Evolutionary conservation across 1,284 basidiomycete species (phyloP), one percentile per base, ranked within the genome.

Genomic region (Moniliophthora roreri): DNA sequence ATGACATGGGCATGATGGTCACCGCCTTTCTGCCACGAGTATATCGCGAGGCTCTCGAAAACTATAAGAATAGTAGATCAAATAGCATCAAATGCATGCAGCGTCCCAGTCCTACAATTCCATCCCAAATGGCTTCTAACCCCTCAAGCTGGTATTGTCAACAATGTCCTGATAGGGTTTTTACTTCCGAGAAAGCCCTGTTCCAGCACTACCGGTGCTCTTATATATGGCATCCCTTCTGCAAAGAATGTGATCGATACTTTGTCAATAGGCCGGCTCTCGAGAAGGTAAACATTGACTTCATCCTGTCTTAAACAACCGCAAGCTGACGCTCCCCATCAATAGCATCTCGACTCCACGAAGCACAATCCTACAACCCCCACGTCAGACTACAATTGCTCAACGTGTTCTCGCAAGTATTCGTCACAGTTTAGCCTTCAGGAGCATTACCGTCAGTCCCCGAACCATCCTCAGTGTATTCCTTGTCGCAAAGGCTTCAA

Each of bases 401-500:
- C 44, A 24, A 24, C 24, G n/a, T 46, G 44, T 32, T 28, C 26
- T 16, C 24, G 26, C 24, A 28, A 46, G 21, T 15, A 15, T 7
- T 46, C 21, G 44, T n/a, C n/a, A n/a, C n/a, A n/a, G n/a, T n/a
- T n/a, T 46, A 28, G 24, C n/a, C 44, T 46, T 24, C 24, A 46
- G 5, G 44, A 46, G 28, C 44, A 46, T 32, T 46, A 32, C 18
- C 44, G 44, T n/a, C 44, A 46, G 18, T 46, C 44, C 24, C 44
- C 44, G 3, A 11, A 32, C 26, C 44, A 46, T 32, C 44, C 44
- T 5, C 26, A 46, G 7, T 46, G 44, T 18, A 11, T 11, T 11
- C 28, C 44, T n/a, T 46, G 44, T 18, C 11, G 24, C 13, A 24
- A n/a, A 18, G 44, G 44, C 16, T 46, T 46, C 24, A 23, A 28